Evolutionary conservation across 1,284 basidiomycete genomes (phyloP), one percentile per base, ranked within the genome.

Genomic region (Cryptococcus depauperatus): DNA sequence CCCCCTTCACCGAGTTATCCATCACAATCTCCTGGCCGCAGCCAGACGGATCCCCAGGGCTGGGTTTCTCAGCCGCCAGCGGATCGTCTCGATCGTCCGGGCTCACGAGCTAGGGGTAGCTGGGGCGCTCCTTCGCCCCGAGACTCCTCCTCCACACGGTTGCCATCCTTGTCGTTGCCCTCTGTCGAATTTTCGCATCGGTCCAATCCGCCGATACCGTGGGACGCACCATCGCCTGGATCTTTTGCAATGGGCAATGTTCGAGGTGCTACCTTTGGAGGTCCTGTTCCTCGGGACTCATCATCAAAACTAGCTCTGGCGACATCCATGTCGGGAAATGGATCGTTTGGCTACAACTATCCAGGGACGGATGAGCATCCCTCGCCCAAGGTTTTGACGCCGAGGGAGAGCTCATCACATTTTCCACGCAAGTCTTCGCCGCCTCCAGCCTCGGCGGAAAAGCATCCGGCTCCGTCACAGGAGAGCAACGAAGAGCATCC

Each of bases 21-120:
- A n/a, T 39, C 38, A 5, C 48, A 47, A 14, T 50, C 51, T 19
- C 51, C 51, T 14, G 41, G 42, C n/a, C 48, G 54, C 13, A 51
- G 54, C 21, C 46, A 49, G 26, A 53, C 54, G 2, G 54, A 56
- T 43, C 54, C 51, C 5, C 46, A 50, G 35, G 43, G 46, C 14
- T 57, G 55, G 55, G 45, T 40, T 14, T 35, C 35, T 6, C 43
- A 43, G 22, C n/a, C 27, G 16, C 35, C 16, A 19, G 27, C 41
- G 39, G 48, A 48, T 23, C n/a, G n/a, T n/a, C n/a, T n/a, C n/a
- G n/a, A n/a, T n/a, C 41, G 44, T 25, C 43, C 46, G 19, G 47
- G 28, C 40, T 55, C 46, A 35, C 35, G 44, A 32, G 30, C 39
- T 18, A 44, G 41, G 23, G 25, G 45, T n/a, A 37, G 16, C 22